These are phyloP conservation scores for Pezizomycotina sp. DNA, from an alignment of 2,329 filamentous ascomycete genomes.

Conservation along the genomic window DNA sequence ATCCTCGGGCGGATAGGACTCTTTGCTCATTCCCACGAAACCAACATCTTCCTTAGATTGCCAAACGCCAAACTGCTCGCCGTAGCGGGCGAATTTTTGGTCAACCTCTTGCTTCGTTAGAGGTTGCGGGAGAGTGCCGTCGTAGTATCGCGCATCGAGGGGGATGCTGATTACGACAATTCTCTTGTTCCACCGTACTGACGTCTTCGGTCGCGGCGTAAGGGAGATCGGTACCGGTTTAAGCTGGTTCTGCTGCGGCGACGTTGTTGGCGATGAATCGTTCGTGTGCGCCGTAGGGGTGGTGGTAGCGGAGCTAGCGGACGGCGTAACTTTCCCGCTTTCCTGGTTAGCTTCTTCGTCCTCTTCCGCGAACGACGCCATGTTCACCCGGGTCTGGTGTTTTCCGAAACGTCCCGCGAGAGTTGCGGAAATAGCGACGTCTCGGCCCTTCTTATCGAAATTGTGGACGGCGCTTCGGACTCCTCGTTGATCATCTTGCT, in stretches of 20 bases:
- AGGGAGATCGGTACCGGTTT: slow-evolving; percentile 9
- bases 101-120: slow-evolving; percentile 41
- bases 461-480: slow-evolving; percentile 9
- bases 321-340: slow-evolving; percentile 3
- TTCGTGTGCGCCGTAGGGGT: slow-evolving; percentile 10
- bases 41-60: slow-evolving; percentile 44
- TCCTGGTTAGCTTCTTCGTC: slow-evolving; percentile 17
- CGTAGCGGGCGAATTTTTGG: slow-evolving; percentile 39
- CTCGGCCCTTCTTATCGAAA: slow-evolving; percentile 17
- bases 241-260: neutral
- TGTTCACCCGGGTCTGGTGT: slow-evolving; percentile 2
- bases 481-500: slow-evolving; percentile 10
- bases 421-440: slow-evolving; percentile 18
- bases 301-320: slow-evolving; percentile 14
- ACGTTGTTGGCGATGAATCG: slow-evolving; percentile 7
- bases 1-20: slow-evolving; percentile 50
- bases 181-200: slow-evolving; percentile 21
- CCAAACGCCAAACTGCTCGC: slow-evolving; percentile 55
- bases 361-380: slow-evolving; percentile 8
- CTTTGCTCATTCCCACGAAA: slow-evolving; percentile 44
- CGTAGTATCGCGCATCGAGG: slow-evolving; percentile 17
- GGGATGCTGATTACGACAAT: slow-evolving; percentile 24
- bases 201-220: slow-evolving; percentile 19
- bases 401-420: too few species aligned
- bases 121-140: slow-evolving; percentile 32